Base-by-base conservation (phyloP, 192 early-diverging fungal species). In the Coemansia sp. region DNA sequence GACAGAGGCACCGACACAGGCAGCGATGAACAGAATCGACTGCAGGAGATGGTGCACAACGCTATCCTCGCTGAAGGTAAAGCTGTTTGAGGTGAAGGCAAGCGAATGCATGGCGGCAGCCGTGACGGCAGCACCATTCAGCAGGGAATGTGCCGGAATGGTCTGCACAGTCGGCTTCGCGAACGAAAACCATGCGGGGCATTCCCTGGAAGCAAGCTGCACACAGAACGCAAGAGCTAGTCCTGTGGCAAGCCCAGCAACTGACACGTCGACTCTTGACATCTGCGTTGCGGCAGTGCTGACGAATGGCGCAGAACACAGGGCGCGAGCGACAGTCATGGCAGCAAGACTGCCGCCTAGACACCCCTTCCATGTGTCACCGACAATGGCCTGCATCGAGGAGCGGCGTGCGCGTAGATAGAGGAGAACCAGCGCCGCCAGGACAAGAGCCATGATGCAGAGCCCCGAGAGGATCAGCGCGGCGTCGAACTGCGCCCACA, bases 401-500 rank as follows among this genome's bases (percentile, higher is more conserved):
- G 7, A 17, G 6, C 50, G 58, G 4, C 61, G 55, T 17, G 71
- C 33, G 17, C 50, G 44, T 11, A 38, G 15, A 17, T 67, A 62
- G 3, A 80, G 15, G 2, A 54, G 14, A 1, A 29, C 55, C 59
- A 71, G 53, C 0, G 65, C 41, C 0, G 20, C 58, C 5, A 65
- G 19, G 0, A 60, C 29, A 61, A 67, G 47, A 3, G 53, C 20
- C 28, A 94, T 65, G 2, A 92, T 69, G 11, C 77, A 40, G 1
- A 89, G 81, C 10, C 96, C 96, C 8, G 87, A 58, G 0, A 84
- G 59, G 68, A 98, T 97, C 31, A 91, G 75, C 2, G 82, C 79
- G 6, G 86, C 72, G 52, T 98, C 94, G 66, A 98, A 98, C 29
- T 93, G 91, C 15, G 94, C 92, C 96, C 96, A 98, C 37, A 92